These are phyloP conservation scores for Fragaria iinumae DNA, from an alignment of 306 rosid species.

Conservation along the genomic window DNA sequence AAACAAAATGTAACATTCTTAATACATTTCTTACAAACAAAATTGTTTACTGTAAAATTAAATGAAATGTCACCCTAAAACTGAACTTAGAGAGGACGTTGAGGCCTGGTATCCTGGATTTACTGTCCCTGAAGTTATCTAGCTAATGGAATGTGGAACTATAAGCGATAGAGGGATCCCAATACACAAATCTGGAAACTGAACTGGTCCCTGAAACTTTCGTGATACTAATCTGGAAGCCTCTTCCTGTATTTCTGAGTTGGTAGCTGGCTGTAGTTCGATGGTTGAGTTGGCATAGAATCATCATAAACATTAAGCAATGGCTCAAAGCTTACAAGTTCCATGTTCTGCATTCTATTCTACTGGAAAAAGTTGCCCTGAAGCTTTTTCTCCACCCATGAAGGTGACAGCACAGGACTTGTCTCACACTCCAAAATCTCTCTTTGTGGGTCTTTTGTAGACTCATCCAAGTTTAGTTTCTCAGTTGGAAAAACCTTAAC, in stretches of 20 bases:
- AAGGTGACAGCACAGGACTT: constrained; percentile 49
- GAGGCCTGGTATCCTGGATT: background rate
- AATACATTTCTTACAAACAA: background rate
- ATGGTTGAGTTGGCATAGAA: background rate
- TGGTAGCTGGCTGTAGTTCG: constrained; percentile 6
- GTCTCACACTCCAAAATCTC: constrained; percentile 40
- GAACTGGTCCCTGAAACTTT: background rate
- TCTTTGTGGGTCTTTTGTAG: constrained; percentile 31
- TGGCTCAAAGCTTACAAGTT: constrained; percentile 17
- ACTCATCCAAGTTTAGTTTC: constrained; percentile 22
- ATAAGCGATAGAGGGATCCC: background rate
- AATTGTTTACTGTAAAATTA: background rate
- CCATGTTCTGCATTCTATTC: background rate
- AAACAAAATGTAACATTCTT: background rate
- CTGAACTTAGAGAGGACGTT: background rate
- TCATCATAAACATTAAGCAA: background rate
- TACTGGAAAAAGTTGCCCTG: constrained; percentile 33
- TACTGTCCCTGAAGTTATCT: no score
- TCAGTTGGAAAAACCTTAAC: constrained; percentile 44
- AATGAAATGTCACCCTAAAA: background rate
- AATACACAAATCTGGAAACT: background rate
- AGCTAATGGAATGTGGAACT: background rate
- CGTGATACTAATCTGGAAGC: background rate
- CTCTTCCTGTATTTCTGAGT: background rate
- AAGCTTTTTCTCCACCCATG: constrained; percentile 44